Evolutionary conservation across 768 basidiomycete genomes (phyloP), one percentile per base, ranked within the genome.

Genomic region (Xerocomus potaroensis): DNA sequence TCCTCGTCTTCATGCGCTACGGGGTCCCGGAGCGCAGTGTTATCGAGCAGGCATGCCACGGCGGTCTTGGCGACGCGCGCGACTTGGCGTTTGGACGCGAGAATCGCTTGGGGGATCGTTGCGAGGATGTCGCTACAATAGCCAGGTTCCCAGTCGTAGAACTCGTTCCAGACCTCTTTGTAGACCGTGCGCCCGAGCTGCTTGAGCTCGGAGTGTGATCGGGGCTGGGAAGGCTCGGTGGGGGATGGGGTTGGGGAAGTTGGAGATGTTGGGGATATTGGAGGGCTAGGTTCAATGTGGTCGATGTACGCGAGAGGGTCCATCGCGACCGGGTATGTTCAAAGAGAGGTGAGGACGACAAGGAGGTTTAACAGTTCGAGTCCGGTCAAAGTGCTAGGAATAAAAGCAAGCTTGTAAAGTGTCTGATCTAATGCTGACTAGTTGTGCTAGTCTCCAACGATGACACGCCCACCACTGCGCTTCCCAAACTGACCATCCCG

Each of bases 61-160:
- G 16, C 42, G 3, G 45, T 19, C 12, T 21, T 38, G 5, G 62
- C 62, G 41, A 54, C 47, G 41, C 35, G 55, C 3, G 47, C 46
- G 8, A 53, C 47, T 2, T 57, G 35, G 5, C 33, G 49, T 26
- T 45, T 48, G 45, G 50, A 34, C 3, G 43, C 53, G 14, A 45
- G 12, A 19, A 49, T 14, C 2, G 50, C 14, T 10, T 64, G 53
- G 11, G 56, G 40, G 8, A 41, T 29, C 8, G 50, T 46, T 4
- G n/a, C 39, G 36, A 71, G 53, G 7, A 61, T 51, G 1, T 60
- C 54, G n/a, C 30, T 21, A 43, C 66, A 72, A 8, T 67, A 51
- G 0, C 43, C 47, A 2, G 58, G 54, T 47, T 78, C 75, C 72
- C 73, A 75, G n/a, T 45, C 43, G 39, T 78, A 77, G 53, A 77